A percentile compares a stretch with the other conserved stretches of the same genome.
These are phyloP conservation scores for Pistacia vera DNA, from an alignment of 345 rosid species.

Conservation along the genomic window DNA sequence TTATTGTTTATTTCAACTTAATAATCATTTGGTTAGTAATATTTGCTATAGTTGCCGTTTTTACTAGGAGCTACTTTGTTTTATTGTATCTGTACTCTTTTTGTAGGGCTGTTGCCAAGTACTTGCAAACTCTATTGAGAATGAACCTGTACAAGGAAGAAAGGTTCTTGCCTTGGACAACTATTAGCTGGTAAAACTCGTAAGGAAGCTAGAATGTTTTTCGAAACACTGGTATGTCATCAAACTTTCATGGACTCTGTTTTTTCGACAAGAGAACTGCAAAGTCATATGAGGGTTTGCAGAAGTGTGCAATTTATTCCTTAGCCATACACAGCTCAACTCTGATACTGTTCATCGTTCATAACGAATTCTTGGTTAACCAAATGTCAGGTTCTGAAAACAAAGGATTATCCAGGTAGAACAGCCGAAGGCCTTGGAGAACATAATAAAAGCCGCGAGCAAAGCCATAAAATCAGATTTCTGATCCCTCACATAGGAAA, in stretches of 20 bases:
- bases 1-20: not conserved
- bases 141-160: constrained; percentile 64
- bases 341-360: not conserved
- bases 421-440: constrained; percentile 72
- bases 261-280: no score
- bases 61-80: not conserved
- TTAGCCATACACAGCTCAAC: not conserved
- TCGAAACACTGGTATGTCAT: constrained; percentile 87
- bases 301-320: no score
- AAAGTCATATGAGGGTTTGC: not conserved
- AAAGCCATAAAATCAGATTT: constrained; percentile 85
- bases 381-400: constrained; percentile 75
- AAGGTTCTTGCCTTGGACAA: constrained; percentile 60
- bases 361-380: not conserved
- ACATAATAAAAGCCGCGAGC: constrained; percentile 63
- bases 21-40: not conserved
- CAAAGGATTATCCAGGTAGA: constrained; percentile 94
- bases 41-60: not conserved
- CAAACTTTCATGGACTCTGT: not conserved
- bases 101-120: constrained; percentile 91
- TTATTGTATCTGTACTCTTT: no score
- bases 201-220: constrained; percentile 98
- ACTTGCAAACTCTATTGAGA: constrained; percentile 70
- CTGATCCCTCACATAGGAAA: constrained; percentile 38
- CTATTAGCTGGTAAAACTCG: constrained; percentile 89